phyloP scores from a whole-genome alignment of 192 early-diverging fungal species.

The Nowakowskiella sp. region DNA sequence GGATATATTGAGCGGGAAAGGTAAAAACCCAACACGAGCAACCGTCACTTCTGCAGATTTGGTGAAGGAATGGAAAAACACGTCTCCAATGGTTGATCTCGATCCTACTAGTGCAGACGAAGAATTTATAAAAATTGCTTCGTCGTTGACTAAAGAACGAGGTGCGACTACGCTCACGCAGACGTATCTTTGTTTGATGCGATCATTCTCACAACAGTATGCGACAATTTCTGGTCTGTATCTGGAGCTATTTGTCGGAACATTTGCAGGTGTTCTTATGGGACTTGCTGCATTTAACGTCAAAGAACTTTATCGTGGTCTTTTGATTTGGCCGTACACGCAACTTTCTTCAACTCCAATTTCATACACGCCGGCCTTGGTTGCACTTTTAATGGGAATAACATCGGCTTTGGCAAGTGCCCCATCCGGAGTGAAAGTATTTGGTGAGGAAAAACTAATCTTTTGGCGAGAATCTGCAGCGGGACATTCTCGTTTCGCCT shows the following conservation, averaged over 20 bases:
- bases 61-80: too few relatives aligned
- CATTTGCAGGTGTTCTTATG: constrained; percentile 29
- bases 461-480: constrained; percentile 42
- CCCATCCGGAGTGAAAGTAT: constrained; percentile 40
- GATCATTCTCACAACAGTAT: constrained; percentile 30
- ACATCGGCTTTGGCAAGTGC: constrained; percentile 29
- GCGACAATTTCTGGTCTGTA: constrained; percentile 11
- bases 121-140: too few relatives aligned
- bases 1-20: constrained; percentile 39
- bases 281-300: constrained; percentile 11
- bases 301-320: constrained; percentile 32
- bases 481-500: constrained; percentile 31
- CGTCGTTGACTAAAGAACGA: constrained; percentile 3
- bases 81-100: too few relatives aligned
- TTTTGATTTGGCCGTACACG: constrained; percentile 31
- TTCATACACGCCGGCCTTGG: constrained; percentile 23
- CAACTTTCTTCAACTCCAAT: constrained; percentile 32
- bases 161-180: constrained; percentile 26
- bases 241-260: constrained; percentile 36
- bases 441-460: constrained; percentile 36
- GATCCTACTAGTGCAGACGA: too few relatives aligned
- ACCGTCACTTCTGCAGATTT: too few relatives aligned
- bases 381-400: constrained; percentile 23
- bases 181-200: constrained; percentile 22
- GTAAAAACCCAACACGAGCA: constrained; percentile 17